Evolutionary conservation across 2,329 filamentous ascomycete genomes (phyloP).

Genomic region (Exophiala calicioides): DNA sequence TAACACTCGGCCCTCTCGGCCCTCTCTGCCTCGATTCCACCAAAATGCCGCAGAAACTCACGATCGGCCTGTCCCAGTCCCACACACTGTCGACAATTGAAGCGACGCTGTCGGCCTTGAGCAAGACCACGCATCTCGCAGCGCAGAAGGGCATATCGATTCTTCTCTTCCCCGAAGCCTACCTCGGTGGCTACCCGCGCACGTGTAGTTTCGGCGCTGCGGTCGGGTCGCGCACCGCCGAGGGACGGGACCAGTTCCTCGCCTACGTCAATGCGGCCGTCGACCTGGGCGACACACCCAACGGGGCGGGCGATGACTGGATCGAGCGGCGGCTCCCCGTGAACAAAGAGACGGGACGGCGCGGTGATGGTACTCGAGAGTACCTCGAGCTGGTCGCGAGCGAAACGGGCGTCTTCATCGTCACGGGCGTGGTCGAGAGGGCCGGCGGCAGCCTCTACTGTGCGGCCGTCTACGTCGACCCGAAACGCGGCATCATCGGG

Average conservation of each 20-base stretch:
- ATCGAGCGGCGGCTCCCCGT: conserved; percentile 60
- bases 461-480: conserved; percentile 77
- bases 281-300: conserved; percentile 77
- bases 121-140: conserved; percentile 64
- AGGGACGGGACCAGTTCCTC: conserved; percentile 79
- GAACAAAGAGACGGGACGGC: conserved; percentile 50
- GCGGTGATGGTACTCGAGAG: conserved; percentile 78
- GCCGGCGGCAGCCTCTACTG: conserved; percentile 84
- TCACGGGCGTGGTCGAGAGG: conserved; percentile 77
- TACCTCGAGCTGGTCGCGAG: conserved; percentile 72
- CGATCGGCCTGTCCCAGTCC: conserved; percentile 49
- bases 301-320: conserved; percentile 73
- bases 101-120: conserved; percentile 67
- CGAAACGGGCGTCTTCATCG: conserved; percentile 78
- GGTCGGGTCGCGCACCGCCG: conserved; percentile 67
- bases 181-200: conserved; percentile 86
- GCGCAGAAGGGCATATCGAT: conserved; percentile 63
- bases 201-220: conserved; percentile 74
- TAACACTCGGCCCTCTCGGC: background rate
- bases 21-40: background rate
- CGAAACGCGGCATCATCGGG: conserved; percentile 68
- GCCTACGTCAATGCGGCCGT: conserved; percentile 76
- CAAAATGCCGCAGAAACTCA: conserved; percentile 44
- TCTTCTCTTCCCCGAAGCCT: conserved; percentile 88
- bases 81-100: conserved; percentile 44